Percentiles rank a stretch among this genome's conserved stretches.
phyloP scores from a whole-genome alignment of 495 filamentous ascomycete genomes.

The Penicillium samsonianum region DNA sequence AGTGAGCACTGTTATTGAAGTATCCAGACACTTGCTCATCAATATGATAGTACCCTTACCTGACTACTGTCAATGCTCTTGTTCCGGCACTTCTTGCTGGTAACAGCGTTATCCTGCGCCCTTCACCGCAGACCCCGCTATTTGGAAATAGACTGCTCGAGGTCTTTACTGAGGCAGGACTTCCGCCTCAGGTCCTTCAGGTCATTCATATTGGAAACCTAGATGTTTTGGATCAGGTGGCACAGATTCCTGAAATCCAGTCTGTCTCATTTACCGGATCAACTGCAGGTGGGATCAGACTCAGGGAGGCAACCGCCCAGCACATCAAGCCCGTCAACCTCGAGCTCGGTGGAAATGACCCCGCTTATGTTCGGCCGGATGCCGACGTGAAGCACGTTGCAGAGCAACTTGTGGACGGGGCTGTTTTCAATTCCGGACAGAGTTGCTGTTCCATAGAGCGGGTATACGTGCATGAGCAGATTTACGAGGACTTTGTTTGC shows the following conservation, averaged over 20 bases:
- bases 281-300: conserved; percentile 76
- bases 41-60: conserved; percentile 76
- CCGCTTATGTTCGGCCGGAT: conserved; percentile 83
- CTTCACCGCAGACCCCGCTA: conserved; percentile 90
- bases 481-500: conserved; percentile 78
- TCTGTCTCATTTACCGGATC: conserved; percentile 92
- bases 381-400: conserved; percentile 87
- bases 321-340: conserved; percentile 81
- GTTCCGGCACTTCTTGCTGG: conserved; percentile 86
- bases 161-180: conserved; percentile 75
- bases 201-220: conserved; percentile 83
- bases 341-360: conserved; percentile 92
- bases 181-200: conserved; percentile 80
- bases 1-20: conserved; percentile 33
- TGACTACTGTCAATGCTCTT: conserved; percentile 87
- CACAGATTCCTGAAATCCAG: conserved; percentile 69
- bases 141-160: conserved; percentile 78
- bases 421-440: conserved; percentile 95
- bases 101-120: conserved; percentile 87
- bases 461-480: conserved; percentile 83
- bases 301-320: conserved; percentile 78
- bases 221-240: conserved; percentile 71
- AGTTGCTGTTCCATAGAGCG: conserved; percentile 94
- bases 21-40: conserved; percentile 8
- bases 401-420: conserved; percentile 90